Conservation (phyloP, 2,329 filamentous ascomycete species). For the Phaeosphaeriaceae sp. region DNA sequence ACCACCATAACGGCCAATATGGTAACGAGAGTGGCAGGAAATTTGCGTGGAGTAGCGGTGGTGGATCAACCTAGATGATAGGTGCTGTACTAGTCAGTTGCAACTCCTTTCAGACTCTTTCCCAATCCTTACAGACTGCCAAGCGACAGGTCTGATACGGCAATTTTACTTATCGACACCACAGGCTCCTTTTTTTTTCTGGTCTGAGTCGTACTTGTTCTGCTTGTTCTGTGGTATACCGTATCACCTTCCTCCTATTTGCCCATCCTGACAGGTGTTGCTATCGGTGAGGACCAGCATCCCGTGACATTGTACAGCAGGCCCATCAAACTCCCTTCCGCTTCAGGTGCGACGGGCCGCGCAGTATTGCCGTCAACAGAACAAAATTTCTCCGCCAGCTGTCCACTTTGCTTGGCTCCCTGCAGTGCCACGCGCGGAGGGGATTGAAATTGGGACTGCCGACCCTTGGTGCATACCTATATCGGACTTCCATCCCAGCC, state of each 20-base stretch:
- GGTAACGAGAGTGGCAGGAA: not conserved
- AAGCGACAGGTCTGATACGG: constrained; percentile 23
- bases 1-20: not conserved
- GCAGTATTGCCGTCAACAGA: constrained; percentile 18
- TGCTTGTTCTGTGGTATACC: not conserved
- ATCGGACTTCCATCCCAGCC: constrained; percentile 15
- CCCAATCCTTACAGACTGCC: constrained; percentile 24
- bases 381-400: constrained; percentile 33
- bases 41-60: not conserved
- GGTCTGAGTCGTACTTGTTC: constrained; percentile 11
- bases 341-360: constrained; percentile 28
- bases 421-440: constrained; percentile 24
- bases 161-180: constrained; percentile 25
- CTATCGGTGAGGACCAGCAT: constrained; percentile 15
- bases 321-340: constrained; percentile 22
- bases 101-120: constrained; percentile 22
- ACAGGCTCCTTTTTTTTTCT: constrained; percentile 37
- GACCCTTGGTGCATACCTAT: not conserved
- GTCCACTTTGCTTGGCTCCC: constrained; percentile 32
- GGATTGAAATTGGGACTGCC: constrained; percentile 11
- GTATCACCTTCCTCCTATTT: constrained; percentile 6
- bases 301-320: constrained; percentile 29
- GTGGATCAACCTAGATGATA: not conserved
- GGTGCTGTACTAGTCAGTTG: not conserved
- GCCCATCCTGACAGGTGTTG: constrained; percentile 7